These are phyloP conservation scores for Lachancea nothofagi DNA, from an alignment of 805 yeast species.

Conservation along the genomic window DNA sequence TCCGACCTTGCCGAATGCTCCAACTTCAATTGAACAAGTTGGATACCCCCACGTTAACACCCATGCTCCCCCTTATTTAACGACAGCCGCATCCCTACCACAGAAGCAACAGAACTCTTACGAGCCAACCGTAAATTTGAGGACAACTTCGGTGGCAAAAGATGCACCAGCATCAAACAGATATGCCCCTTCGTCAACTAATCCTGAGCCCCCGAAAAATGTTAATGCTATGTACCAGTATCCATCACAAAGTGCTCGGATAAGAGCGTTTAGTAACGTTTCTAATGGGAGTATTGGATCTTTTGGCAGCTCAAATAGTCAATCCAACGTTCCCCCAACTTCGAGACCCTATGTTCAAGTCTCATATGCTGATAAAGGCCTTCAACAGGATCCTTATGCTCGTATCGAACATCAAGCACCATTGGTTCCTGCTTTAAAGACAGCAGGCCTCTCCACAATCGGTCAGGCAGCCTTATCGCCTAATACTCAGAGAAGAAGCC, in stretches of 20 bases:
- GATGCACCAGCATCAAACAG: not conserved
- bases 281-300: conserved; percentile 17
- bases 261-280: conserved; percentile 24
- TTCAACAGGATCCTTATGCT: not conserved
- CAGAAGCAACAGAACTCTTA: not conserved
- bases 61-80: not conserved
- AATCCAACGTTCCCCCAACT: not conserved
- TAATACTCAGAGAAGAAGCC: conserved; percentile 17
- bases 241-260: conserved; percentile 10
- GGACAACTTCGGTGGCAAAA: not conserved
- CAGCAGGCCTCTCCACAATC: conserved; percentile 12
- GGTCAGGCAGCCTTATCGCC: conserved; percentile 5
- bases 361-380: not conserved
- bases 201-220: conserved; percentile 5
- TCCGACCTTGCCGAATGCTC: too few species aligned
- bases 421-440: conserved; percentile 11
- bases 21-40: too few species aligned
- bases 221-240: not conserved
- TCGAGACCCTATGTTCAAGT: not conserved
- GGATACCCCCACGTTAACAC: not conserved
- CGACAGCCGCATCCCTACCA: not conserved
- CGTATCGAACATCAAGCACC: conserved; percentile 2
- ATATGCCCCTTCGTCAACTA: conserved; percentile 5
- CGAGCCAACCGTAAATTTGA: not conserved
- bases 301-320: conserved; percentile 6